Base-by-base conservation (phyloP, 495 filamentous ascomycete species). In the Penicillium paradoxum region DNA sequence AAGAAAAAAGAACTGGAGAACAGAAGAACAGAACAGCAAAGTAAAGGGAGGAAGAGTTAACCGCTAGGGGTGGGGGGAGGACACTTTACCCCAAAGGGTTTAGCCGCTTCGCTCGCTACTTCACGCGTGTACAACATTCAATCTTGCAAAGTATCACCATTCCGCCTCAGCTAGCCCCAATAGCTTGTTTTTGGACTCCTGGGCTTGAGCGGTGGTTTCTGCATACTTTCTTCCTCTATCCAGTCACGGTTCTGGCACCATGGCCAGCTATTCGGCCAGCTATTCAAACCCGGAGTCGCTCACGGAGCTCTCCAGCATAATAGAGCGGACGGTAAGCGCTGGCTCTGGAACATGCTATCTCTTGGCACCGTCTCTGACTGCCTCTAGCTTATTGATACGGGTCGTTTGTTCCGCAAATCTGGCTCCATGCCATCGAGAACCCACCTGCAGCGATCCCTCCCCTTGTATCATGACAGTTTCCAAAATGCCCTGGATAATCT, bases 401-500 rank as follows among this genome's bases (percentile, higher is more conserved):
- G 70, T 18, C 72, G 76, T 18, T 67, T 79, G 50, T 76, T 79
- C 43, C 67, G 68, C 47, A 65, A 69, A 17, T 59, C 59, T 6
- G 70, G 62, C 25, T 72, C 73, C 17, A 53, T 70, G 50, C 65
- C 71, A 32, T 64, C 64, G 9, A 62, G 66, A 40, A 59, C 66
- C 9, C 70, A 73, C 22, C 57, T 78, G 33, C 73, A 69, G 45
- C 71, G 71, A 14, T 62, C 71, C 13, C 62, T 79, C 14, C 73
- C 75, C 4, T 54, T 53, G 29, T 75, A 77, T 13, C 73, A 78
- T 53, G 68, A 73, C 29, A 60, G 69, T 49, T 80, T 77, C 41
- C 76, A 79, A 56, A 58, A 62, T 37, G 76, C 78, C 6, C 56
- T 81, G 42, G 78, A 81, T 60, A 70, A 72, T 24, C 65, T 79